Conservation (phyloP, 1,284 basidiomycete genomes). For the Tilletiaria anomala region DNA sequence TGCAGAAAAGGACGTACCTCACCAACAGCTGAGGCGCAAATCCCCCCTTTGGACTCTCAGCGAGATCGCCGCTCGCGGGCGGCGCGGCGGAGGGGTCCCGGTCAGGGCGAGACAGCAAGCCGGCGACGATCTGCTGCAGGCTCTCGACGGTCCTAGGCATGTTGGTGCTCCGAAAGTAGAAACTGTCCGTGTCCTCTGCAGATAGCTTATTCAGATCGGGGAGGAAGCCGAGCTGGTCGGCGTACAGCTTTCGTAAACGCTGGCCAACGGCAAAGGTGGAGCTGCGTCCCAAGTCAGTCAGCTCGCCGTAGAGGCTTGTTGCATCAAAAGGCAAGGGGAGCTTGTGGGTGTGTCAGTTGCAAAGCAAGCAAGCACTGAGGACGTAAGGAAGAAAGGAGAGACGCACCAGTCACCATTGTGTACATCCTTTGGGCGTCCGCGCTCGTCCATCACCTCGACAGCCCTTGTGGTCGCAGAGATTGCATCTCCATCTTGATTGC, state of each 20-base stretch:
- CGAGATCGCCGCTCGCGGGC: not conserved
- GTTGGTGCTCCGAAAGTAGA: conserved; percentile 50
- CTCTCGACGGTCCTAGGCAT: conserved; percentile 63
- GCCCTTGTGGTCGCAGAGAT: too few species aligned
- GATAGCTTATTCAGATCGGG: conserved; percentile 10
- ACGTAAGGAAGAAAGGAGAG: not conserved
- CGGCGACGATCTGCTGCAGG: conserved; percentile 57
- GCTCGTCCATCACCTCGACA: conserved; percentile 18
- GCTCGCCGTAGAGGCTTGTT: conserved; percentile 55
- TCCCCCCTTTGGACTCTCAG: not conserved
- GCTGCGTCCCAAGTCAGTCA: conserved; percentile 61
- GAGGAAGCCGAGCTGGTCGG: conserved; percentile 50
- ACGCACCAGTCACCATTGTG: conserved; percentile 25
- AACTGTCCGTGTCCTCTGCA: conserved; percentile 8
- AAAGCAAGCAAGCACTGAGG: not conserved
- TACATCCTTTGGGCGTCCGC: conserved; percentile 6
- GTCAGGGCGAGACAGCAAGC: conserved; percentile 30
- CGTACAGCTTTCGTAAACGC: conserved; percentile 53
- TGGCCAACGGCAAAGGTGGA: conserved; percentile 56
- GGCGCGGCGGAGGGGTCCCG: not conserved
- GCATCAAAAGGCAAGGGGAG: not conserved
- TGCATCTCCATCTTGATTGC: too few species aligned
- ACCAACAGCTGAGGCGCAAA: not conserved
- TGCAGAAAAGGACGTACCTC: not conserved
- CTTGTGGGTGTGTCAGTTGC: too few species aligned